Percentiles rank a stretch among this genome's conserved stretches.
Evolutionary conservation across 2,329 filamentous ascomycete species (phyloP).

Genomic region (Aureobasidium sp.): DNA sequence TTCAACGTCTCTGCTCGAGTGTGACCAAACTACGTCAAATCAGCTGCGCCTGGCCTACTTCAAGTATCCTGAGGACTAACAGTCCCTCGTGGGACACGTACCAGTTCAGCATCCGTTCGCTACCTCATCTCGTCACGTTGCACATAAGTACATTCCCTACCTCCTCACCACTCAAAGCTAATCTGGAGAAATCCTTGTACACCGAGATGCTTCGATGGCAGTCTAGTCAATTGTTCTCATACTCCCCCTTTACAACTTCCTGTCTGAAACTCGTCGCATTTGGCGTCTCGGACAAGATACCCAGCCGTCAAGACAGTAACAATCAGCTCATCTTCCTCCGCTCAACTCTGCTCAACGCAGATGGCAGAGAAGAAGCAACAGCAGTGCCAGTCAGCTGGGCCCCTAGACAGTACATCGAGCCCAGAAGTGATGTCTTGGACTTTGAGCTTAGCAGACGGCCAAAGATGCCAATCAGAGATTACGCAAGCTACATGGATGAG

Average conservation of each 20-base stretch:
- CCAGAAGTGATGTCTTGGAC: conserved; percentile 40
- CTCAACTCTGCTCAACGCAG: conserved; percentile 35
- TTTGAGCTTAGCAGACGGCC: conserved; percentile 34
- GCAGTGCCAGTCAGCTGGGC: conserved; percentile 42
- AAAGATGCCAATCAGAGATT: conserved; percentile 34
- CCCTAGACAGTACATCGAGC: conserved; percentile 39
- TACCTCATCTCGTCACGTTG: conserved; percentile 38
- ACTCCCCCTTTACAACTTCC: not conserved
- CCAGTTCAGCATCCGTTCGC: conserved; percentile 19
- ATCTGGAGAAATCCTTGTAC: conserved; percentile 20
- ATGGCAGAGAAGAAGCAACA: conserved; percentile 34
- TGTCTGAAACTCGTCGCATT: conserved; percentile 41
- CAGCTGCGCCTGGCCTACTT: conserved; percentile 40
- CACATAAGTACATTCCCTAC: conserved; percentile 45
- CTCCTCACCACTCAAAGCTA: conserved; percentile 32
- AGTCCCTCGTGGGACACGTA: conserved; percentile 4
- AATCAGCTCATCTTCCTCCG: conserved; percentile 43
- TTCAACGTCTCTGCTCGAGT: conserved; percentile 41
- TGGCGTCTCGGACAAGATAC: conserved; percentile 40
- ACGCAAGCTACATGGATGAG: conserved; percentile 7
- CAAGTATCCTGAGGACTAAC: conserved; percentile 33
- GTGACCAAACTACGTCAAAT: conserved; percentile 40
- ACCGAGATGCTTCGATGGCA: not conserved
- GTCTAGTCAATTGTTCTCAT: not conserved
- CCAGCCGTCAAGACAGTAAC: conserved; percentile 40